A percentile compares a stretch with the other conserved stretches of the same genome.
Conservation (phyloP, 768 basidiomycete species). For the Amanita subjunquillea region DNA sequence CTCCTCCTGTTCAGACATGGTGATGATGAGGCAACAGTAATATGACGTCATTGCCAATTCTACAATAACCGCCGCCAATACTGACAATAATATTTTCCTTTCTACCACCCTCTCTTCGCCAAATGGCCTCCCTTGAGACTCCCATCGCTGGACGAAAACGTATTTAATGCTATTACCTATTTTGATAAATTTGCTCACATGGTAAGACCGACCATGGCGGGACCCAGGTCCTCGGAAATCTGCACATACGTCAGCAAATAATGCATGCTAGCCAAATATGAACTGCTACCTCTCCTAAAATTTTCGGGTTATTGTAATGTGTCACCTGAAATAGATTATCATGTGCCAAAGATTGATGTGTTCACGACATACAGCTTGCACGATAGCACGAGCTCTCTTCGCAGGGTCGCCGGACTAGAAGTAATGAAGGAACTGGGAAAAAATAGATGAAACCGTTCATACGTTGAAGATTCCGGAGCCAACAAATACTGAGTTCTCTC, state of each 20-base stretch:
- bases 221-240: slow-evolving; percentile 77
- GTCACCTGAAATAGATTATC: slow-evolving; percentile 49
- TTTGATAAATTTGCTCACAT: slow-evolving; percentile 45
- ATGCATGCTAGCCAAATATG: background rate
- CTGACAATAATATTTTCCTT: background rate
- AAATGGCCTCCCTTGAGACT: slow-evolving; percentile 62
- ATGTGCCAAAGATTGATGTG: background rate
- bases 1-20: slow-evolving; percentile 7
- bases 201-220: slow-evolving; percentile 89
- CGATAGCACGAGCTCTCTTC: slow-evolving; percentile 90
- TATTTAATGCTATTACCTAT: background rate
- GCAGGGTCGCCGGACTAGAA: slow-evolving; percentile 82
- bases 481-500: slow-evolving; percentile 66
- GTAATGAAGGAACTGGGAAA: background rate
- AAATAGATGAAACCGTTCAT: slow-evolving; percentile 15
- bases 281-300: slow-evolving; percentile 58
- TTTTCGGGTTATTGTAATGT: slow-evolving; percentile 90
- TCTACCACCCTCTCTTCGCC: slow-evolving; percentile 56
- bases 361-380: slow-evolving; percentile 65
- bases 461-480: slow-evolving; percentile 97
- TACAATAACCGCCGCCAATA: no score
- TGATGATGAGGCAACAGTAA: background rate
- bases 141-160: slow-evolving; percentile 34
- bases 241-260: slow-evolving; percentile 14
- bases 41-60: background rate